These are phyloP conservation scores for Endoconidiophora laricicola DNA, from an alignment of 2,329 filamentous ascomycete species.

Conservation along the genomic window DNA sequence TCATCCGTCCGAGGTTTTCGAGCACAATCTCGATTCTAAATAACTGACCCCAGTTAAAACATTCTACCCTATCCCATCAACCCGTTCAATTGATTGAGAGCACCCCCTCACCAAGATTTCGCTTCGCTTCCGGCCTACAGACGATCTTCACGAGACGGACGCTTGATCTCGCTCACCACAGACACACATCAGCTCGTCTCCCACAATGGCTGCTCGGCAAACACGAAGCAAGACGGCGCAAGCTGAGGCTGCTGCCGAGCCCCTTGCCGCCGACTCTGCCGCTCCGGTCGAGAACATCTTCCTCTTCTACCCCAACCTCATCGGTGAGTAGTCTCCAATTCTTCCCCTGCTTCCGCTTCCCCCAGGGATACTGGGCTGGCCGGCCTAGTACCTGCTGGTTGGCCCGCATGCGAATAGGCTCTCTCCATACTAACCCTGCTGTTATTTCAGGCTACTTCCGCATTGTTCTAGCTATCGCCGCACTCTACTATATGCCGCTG, in stretches of 20 bases:
- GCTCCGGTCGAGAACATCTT: constrained; percentile 55
- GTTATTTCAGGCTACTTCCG: constrained; percentile 48
- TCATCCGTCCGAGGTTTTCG: too few species aligned
- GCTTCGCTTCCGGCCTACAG: not conserved
- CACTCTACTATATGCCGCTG: constrained; percentile 97
- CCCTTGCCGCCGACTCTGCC: constrained; percentile 20
- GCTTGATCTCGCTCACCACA: not conserved
- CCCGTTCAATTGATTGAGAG: too few species aligned
- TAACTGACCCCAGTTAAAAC: too few species aligned
- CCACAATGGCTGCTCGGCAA: constrained; percentile 13
- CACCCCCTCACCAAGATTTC: not conserved
- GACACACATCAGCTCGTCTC: too few species aligned
- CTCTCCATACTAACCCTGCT: not conserved
- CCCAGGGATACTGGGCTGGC: not conserved
- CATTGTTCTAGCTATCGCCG: constrained; percentile 69
- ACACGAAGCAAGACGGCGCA: constrained; percentile 16
- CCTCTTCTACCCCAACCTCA: constrained; percentile 65
- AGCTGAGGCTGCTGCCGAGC: constrained; percentile 11
- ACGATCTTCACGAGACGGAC: not conserved
- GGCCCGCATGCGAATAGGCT: not conserved
- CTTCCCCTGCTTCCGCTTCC: not conserved
- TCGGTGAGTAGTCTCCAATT: constrained; percentile 37
- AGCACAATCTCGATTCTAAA: too few species aligned
- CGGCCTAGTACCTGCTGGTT: not conserved
- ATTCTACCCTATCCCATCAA: too few species aligned